phyloP scores from a whole-genome alignment of 176 grass and related monocot genomes.

The bread wheat (Triticum aestivum) region IWGSC_CS_RefSeq_v2.1 NC_057810.1:726466847-726467346 shows the following conservation, averaged over 20 bases:
- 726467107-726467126: background rate
- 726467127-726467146: background rate
- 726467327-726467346: slow-evolving; percentile 33
- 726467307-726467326: slow-evolving; percentile 98
- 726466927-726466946: no score
- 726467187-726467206: background rate
- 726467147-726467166: background rate
- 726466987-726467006: no score
- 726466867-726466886: background rate
- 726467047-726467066: background rate
- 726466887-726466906: no score
- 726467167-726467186: background rate
- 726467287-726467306: slow-evolving; percentile 96
- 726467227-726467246: slow-evolving; percentile 17
- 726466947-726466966: no score
- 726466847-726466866: background rate
- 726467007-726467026: no score
- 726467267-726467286: slow-evolving; percentile 96
- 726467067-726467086: background rate
- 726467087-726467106: background rate
- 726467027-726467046: background rate
- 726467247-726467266: slow-evolving; percentile 94
- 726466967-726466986: no score
- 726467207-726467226: background rate
- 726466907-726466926: no score